Base-by-base conservation (phyloP, 2,329 filamentous ascomycete species). In the Verticillium alfalfae region DNA sequence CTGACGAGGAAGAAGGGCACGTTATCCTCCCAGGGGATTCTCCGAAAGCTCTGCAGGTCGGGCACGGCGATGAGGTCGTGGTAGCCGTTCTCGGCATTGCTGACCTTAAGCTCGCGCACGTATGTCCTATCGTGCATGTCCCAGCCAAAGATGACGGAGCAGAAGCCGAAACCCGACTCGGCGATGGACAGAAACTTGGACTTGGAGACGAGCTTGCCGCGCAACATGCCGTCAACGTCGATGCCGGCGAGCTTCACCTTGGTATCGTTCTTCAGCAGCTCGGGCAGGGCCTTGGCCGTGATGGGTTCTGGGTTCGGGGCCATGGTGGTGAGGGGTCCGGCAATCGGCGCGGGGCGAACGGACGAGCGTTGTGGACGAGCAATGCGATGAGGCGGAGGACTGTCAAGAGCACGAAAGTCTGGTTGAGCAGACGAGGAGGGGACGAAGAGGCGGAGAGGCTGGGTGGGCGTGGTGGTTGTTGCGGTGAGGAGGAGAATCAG, bases 61-160 rank as follows among this genome's bases (percentile, higher is more conserved):
- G 93, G 88, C 41, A 94, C 80, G 15, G 93, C 93, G 58, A 96
- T 83, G 54, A 97, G 78, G 74, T 97, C 93, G 66, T 89, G 85
- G 76, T 96, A 97, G 54, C 93, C 93, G 73, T 96, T 97, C 70
- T 92, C 88, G 67, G 91, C 90, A 78, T 96, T 97, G 77, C 91
- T 95, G 74, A 97, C 89, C 70, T 85, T 85, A 66, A 97, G 84
- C 77, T 97, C 93, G 68, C 84, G 87, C 73, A 91, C 88, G 75
- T 97, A 97, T 12, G 92, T 96, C 79, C 87, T 83, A 71, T 97
- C 93, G 76, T 97, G 93, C 92, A 97, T 96, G 76, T 97, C 93
- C 93, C 93, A 97, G 73, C 93, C 93, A 70, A 96, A 97, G 66
- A 97, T 87, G 67, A 97, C 92, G 22, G 91, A 95, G 80, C 93